Evolutionary conservation across 1,284 basidiomycete genomes (phyloP).

Genomic region (Sporisorium iseilematis-ciliati): DNA sequence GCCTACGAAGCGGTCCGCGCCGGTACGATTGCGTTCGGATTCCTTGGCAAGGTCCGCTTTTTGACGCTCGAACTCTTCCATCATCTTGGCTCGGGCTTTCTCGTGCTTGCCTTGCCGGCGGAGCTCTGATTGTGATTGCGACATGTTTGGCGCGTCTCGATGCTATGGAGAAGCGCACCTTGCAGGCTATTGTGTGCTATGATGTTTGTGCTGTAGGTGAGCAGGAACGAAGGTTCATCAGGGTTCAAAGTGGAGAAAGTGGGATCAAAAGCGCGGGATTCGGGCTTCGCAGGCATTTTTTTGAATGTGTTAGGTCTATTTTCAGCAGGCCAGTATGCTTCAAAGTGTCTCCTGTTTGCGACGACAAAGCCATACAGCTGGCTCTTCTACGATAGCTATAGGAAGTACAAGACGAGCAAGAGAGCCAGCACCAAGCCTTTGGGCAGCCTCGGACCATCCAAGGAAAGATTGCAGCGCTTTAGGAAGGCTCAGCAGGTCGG

Average conservation of each 20-base stretch:
- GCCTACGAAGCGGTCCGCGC: conserved; percentile 84
- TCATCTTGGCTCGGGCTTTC: conserved; percentile 58
- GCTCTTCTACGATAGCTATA: conserved; percentile 27
- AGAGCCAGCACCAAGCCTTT: not conserved
- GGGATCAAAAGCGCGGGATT: not conserved
- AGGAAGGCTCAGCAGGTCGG: conserved; percentile 12
- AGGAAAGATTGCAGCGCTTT: not conserved
- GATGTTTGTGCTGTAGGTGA: not conserved
- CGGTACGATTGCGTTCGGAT: conserved; percentile 65
- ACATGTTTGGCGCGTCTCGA: conserved; percentile 25
- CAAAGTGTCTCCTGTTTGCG: conserved; percentile 13
- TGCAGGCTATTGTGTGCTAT: not conserved
- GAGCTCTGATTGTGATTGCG: conserved; percentile 53
- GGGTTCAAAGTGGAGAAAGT: conserved; percentile 15
- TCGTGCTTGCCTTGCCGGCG: conserved; percentile 57
- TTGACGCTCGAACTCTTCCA: conserved; percentile 87
- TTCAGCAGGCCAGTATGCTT: not conserved
- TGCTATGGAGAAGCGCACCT: too few relatives aligned
- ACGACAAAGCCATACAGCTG: conserved; percentile 39
- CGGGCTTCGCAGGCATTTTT: conserved; percentile 3
- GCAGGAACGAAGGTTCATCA: not conserved
- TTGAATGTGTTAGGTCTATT: not conserved
- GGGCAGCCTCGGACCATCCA: not conserved
- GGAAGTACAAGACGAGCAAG: conserved; percentile 21
- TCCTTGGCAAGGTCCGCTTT: conserved; percentile 80